These are phyloP conservation scores for Ophiocordyceps camponoti-rufipedis DNA, from an alignment of 2,329 filamentous ascomycete genomes.

Conservation along the genomic window DNA sequence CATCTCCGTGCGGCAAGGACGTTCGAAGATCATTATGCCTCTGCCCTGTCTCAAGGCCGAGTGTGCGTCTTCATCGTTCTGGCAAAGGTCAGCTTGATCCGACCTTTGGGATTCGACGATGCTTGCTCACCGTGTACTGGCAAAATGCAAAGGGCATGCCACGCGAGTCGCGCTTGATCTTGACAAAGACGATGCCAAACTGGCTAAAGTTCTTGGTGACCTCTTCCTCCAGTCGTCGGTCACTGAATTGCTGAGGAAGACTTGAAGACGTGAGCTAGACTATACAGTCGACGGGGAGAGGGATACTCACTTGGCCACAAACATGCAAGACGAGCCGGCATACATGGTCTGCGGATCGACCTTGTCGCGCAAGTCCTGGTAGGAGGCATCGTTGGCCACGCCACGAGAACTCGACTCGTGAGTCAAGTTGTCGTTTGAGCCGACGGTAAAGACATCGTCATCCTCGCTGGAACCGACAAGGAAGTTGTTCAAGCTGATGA, in stretches of 20 bases:
- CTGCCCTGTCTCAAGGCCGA: conserved; percentile 27
- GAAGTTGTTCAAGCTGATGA: conserved; percentile 3
- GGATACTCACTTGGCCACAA: conserved; percentile 45
- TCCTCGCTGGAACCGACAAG: conserved; percentile 5
- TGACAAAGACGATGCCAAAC: conserved; percentile 40
- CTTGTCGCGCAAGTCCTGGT: conserved; percentile 1
- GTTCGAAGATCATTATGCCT: conserved; percentile 31
- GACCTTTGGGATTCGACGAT: too few relatives aligned
- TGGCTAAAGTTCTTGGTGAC: conserved; percentile 32
- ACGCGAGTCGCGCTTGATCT: conserved; percentile 38
- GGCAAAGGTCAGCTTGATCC: background rate
- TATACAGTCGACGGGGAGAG: background rate
- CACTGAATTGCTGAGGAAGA: conserved; percentile 29
- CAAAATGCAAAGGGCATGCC: conserved; percentile 47
- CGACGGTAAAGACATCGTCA: conserved; percentile 6
- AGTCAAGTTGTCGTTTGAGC: background rate
- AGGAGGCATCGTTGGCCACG: conserved; percentile 1
- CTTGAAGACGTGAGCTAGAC: conserved; percentile 13
- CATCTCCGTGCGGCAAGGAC: conserved; percentile 40
- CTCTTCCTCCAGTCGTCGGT: conserved; percentile 30
- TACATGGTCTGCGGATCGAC: conserved; percentile 33
- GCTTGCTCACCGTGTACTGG: conserved; percentile 37
- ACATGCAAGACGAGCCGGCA: conserved; percentile 38
- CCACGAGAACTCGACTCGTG: background rate
- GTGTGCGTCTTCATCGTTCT: conserved; percentile 31